These are phyloP conservation scores for Selenicereus undatus DNA, from an alignment of 148 eudicot genomes.

Conservation along the genomic window DNA sequence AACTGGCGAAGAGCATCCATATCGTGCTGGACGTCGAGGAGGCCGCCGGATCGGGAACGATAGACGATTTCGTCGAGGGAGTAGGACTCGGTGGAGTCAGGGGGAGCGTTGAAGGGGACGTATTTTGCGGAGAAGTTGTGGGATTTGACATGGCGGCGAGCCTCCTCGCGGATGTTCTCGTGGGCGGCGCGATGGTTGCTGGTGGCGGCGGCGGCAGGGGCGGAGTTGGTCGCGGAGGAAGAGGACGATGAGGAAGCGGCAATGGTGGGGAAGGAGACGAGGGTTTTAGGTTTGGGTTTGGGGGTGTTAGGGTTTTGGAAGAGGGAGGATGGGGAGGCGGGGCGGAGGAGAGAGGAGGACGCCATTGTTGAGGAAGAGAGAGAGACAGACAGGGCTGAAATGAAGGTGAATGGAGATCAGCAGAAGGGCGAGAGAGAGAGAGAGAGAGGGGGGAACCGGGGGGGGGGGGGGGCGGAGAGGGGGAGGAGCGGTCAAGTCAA, in stretches of 20 bases:
- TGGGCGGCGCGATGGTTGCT: conserved; percentile 48
- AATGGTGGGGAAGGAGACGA: conserved; percentile 4
- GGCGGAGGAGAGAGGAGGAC: conserved; percentile 14
- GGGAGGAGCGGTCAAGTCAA: neutral
- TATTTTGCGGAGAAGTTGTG: conserved; percentile 72
- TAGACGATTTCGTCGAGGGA: conserved; percentile 96
- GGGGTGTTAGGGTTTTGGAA: conserved; percentile 28
- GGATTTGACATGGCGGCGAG: conserved; percentile 46
- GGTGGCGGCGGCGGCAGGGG: conserved; percentile 3
- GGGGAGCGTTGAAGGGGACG: conserved; percentile 61
- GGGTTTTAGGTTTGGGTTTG: conserved; percentile 12
- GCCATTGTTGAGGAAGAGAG: conserved; percentile 21
- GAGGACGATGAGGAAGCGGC: conserved; percentile 27
- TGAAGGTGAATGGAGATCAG: too few relatives aligned
- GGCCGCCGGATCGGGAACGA: conserved; percentile 70
- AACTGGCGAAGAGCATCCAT: conserved; percentile 51
- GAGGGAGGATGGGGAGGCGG: conserved; percentile 22
- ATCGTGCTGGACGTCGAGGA: conserved; percentile 82
- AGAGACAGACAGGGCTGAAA: neutral
- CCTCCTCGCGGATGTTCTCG: conserved; percentile 73
- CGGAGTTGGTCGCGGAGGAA: conserved; percentile 37
- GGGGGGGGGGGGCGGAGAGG: too few relatives aligned
- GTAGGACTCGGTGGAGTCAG: conserved; percentile 56
- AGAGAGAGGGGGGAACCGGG: too few relatives aligned
- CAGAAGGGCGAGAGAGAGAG: neutral